A percentile compares a stretch with the other conserved stretches of the same genome.
Evolutionary conservation across 306 rosid genomes (phyloP).

Genomic region (Castanopsis chinensis): DNA sequence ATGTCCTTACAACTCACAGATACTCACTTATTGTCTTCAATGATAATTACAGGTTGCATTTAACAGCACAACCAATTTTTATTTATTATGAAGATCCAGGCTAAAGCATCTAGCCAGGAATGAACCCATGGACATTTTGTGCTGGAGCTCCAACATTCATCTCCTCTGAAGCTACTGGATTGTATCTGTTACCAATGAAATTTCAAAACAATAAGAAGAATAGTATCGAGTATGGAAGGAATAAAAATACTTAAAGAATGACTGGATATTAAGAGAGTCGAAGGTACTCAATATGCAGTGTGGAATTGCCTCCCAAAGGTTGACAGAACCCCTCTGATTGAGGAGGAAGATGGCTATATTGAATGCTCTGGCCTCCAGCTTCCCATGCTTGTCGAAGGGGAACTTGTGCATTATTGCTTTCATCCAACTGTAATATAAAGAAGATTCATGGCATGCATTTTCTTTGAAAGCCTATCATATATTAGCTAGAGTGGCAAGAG

Average conservation of each 20-base stretch:
- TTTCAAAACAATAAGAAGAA: neutral
- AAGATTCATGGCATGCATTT: neutral
- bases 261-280: neutral
- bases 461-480: neutral
- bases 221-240: neutral
- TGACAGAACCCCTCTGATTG: constrained; percentile 54
- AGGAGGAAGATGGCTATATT: constrained; percentile 32
- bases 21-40: neutral
- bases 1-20: too few relatives aligned
- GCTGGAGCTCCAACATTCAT: constrained; percentile 44
- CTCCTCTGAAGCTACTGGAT: constrained; percentile 27
- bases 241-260: too few relatives aligned
- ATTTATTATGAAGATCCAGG: neutral
- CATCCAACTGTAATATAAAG: constrained; percentile 51
- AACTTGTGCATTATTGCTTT: constrained; percentile 32
- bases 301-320: constrained; percentile 44
- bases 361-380: constrained; percentile 28
- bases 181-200: constrained; percentile 46
- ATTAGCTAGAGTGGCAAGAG: neutral
- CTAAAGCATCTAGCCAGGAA: constrained; percentile 68
- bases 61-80: neutral
- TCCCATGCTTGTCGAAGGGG: constrained; percentile 45
- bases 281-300: constrained; percentile 56
- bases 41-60: constrained; percentile 1
- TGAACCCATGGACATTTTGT: constrained; percentile 48